These are phyloP conservation scores for Solanum hybrid DNA, from an alignment of 305 asterid species.

Conservation along the genomic window DNA sequence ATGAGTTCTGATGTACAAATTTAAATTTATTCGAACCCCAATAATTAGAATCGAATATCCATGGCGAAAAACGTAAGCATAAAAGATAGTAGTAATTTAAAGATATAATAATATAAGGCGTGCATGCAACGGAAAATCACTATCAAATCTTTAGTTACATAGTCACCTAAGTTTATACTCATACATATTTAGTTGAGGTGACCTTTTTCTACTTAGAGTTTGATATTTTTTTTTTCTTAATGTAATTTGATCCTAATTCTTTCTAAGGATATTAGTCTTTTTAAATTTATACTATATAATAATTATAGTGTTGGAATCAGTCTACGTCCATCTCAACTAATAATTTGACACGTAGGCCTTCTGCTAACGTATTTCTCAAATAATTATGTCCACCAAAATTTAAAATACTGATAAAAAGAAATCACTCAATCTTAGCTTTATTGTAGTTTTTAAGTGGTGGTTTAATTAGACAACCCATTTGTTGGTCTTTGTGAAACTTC, in stretches of 20 bases:
- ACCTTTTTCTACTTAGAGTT: background rate
- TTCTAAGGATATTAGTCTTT: background rate
- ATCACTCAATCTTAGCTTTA: background rate
- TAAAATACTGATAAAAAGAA: background rate
- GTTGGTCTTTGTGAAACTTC: background rate
- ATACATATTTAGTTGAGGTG: background rate
- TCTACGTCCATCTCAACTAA: background rate
- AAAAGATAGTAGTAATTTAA: background rate
- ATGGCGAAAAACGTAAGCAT: background rate
- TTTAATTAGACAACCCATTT: background rate
- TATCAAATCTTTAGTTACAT: background rate
- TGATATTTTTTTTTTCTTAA: background rate
- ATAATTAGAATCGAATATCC: background rate
- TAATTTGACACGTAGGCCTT: background rate
- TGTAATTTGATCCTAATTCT: background rate
- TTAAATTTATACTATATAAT: background rate
- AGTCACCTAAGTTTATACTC: background rate
- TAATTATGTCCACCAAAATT: background rate
- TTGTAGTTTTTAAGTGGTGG: background rate
- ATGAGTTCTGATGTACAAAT: accelerated
- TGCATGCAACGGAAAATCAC: background rate
- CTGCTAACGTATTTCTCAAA: accelerated
- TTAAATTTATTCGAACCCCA: background rate
- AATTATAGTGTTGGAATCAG: background rate
- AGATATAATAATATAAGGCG: background rate